These are phyloP conservation scores for Tetrahymena borealis DNA, from an alignment of 73 alveolate genomes.

Conservation along the genomic window DNA sequence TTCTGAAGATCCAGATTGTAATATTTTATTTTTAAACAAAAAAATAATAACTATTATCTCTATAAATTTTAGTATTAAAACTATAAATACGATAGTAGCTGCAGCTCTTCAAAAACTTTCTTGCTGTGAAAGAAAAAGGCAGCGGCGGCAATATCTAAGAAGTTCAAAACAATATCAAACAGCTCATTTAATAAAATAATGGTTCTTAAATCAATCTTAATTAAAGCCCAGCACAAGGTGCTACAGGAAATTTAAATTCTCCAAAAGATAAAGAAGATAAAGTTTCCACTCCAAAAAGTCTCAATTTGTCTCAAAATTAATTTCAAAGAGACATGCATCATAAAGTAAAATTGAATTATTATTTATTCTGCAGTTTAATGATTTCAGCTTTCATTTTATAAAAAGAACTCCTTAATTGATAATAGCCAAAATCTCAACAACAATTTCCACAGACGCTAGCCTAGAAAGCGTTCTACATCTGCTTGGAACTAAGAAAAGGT, in stretches of 20 bases:
- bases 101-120: neutral
- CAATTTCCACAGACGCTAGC: neutral
- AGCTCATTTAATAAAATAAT: neutral
- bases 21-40: neutral
- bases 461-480: neutral
- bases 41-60: neutral
- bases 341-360: neutral
- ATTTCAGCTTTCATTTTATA: neutral
- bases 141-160: neutral
- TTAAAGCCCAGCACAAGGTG: too few species aligned
- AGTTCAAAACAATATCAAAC: neutral
- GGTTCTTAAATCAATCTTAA: neutral
- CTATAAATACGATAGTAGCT: neutral
- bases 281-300: neutral
- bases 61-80: neutral
- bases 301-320: neutral
- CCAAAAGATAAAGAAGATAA: neutral
- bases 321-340: neutral
- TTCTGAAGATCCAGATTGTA: neutral
- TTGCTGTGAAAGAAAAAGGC: neutral
- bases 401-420: neutral
- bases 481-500: neutral
- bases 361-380: neutral
- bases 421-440: neutral
- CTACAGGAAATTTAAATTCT: neutral